Percentiles rank a stretch among this genome's conserved stretches.
phyloP scores from a whole-genome alignment of 2,329 filamentous ascomycete genomes.

The Sporothrix phasma region DNA sequence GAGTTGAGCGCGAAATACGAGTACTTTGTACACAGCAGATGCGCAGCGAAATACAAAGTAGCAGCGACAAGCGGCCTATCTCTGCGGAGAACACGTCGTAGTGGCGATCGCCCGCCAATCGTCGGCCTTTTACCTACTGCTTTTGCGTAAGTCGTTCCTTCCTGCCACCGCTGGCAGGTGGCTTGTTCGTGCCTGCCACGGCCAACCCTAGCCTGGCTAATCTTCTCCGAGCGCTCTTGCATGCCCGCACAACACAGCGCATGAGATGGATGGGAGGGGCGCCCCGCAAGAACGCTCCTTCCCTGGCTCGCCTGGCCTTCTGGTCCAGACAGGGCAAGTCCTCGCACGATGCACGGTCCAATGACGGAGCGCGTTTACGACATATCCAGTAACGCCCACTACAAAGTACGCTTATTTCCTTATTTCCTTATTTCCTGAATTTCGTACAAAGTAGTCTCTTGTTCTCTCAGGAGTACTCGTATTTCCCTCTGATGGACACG shows the following conservation, averaged over 20 bases:
- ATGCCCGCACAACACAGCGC: constrained; percentile 4
- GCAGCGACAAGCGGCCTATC: background rate
- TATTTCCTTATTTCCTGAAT: background rate
- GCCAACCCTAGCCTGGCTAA: too few species aligned
- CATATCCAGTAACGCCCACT: too few species aligned
- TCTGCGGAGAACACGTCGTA: too few species aligned
- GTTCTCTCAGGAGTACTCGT: too few species aligned
- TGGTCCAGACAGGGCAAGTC: constrained; percentile 2
- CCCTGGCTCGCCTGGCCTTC: background rate
- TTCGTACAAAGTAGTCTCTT: too few species aligned
- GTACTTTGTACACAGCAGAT: background rate
- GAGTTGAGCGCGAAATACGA: too few species aligned
- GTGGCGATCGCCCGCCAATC: background rate
- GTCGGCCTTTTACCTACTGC: constrained; percentile 10
- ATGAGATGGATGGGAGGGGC: background rate
- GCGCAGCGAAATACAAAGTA: background rate
- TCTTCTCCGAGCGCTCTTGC: background rate
- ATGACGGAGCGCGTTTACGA: background rate
- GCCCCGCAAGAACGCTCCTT: constrained; percentile 3
- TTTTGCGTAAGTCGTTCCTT: constrained; percentile 4
- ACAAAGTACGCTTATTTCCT: background rate
- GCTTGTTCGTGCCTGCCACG: background rate
- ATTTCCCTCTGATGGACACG: background rate
- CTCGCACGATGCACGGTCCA: background rate
- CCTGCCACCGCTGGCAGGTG: too few species aligned